Percentiles rank a stretch among this genome's conserved stretches.
Evolutionary conservation across 805 yeast species (phyloP).

Genomic region (Kurtzmaniella cleridarum): DNA sequence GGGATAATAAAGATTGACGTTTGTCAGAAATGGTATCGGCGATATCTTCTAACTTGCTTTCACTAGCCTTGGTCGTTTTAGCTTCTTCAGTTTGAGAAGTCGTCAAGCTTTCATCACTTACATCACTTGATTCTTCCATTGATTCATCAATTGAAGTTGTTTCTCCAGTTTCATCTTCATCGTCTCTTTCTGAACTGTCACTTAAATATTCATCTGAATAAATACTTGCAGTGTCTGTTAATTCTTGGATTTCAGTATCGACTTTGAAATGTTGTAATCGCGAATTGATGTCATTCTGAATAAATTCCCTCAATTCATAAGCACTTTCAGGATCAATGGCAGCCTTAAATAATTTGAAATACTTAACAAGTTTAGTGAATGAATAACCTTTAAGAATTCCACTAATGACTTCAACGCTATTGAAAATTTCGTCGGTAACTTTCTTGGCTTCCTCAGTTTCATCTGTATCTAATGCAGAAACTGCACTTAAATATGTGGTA

Average conservation of each 20-base stretch:
- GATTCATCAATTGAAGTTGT: neutral
- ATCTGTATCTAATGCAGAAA: slow-evolving; percentile 4
- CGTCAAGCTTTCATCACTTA: neutral
- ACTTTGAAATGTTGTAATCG: slow-evolving; percentile 17
- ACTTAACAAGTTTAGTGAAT: slow-evolving; percentile 7
- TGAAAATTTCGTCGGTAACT: slow-evolving; percentile 8
- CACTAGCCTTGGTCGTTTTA: neutral
- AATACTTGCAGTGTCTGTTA: slow-evolving; percentile 23
- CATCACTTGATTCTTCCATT: neutral
- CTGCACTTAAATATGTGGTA: slow-evolving; percentile 18
- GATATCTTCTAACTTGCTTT: neutral
- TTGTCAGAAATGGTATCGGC: neutral
- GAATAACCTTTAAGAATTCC: slow-evolving; percentile 7
- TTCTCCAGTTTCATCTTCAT: slow-evolving; percentile 7
- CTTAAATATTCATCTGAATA: slow-evolving; percentile 8
- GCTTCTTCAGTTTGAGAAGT: neutral
- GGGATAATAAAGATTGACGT: slow-evolving; percentile 4
- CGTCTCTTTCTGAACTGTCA: slow-evolving; percentile 7
- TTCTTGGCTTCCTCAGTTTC: slow-evolving; percentile 6
- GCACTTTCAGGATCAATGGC: slow-evolving; percentile 18
- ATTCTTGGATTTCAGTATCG: slow-evolving; percentile 21
- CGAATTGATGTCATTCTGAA: slow-evolving; percentile 14
- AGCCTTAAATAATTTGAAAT: slow-evolving; percentile 19
- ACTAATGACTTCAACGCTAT: slow-evolving; percentile 7
- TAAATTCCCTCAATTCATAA: slow-evolving; percentile 9